A percentile compares a stretch with the other conserved stretches of the same genome.
Conservation (phyloP, 176 grass and related monocot genomes). For the Ensete ventricosum region DNA sequence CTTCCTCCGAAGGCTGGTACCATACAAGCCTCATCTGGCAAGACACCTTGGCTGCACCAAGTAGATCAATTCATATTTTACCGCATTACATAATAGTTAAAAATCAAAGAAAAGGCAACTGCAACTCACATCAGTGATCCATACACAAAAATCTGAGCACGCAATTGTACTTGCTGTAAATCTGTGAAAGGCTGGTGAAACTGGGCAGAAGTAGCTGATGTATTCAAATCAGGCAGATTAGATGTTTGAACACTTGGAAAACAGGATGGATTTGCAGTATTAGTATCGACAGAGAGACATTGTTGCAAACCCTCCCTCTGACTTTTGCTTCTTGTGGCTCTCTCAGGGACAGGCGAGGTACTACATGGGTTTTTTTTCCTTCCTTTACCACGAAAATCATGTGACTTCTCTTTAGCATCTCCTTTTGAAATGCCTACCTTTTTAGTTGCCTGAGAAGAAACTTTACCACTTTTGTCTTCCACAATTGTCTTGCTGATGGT, state of each 20-base stretch:
- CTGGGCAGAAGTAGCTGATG: slow-evolving; percentile 36
- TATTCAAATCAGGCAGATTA: slow-evolving; percentile 44
- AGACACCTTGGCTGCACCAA: slow-evolving; percentile 75
- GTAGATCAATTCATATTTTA: slow-evolving; percentile 25
- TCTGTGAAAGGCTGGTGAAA: slow-evolving; percentile 76
- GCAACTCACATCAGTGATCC: slow-evolving; percentile 92
- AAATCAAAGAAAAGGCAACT: slow-evolving; percentile 23
- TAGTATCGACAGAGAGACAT: slow-evolving; percentile 28
- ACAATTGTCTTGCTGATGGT: slow-evolving; percentile 27
- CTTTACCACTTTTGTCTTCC: slow-evolving; percentile 32
- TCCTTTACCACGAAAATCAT: slow-evolving; percentile 30
- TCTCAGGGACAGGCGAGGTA: slow-evolving; percentile 22
- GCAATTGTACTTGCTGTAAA: slow-evolving; percentile 75
- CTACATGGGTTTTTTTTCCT: slow-evolving; percentile 30
- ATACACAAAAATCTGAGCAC: slow-evolving; percentile 96
- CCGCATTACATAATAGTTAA: slow-evolving; percentile 10
- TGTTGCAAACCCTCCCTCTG: slow-evolving; percentile 27
- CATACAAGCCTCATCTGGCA: slow-evolving; percentile 89
- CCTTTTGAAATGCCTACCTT: slow-evolving; percentile 15
- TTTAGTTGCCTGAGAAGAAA: slow-evolving; percentile 11
- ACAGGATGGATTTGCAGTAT: slow-evolving; percentile 35
- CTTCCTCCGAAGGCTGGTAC: slow-evolving; percentile 83
- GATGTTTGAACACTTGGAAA: slow-evolving; percentile 29
- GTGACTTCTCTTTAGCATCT: slow-evolving; percentile 29
- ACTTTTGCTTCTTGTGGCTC: slow-evolving; percentile 25